Percentiles rank a stretch among this genome's conserved stretches.
phyloP scores from a whole-genome alignment of 768 basidiomycete genomes.

The Auriculariales sp. region DNA sequence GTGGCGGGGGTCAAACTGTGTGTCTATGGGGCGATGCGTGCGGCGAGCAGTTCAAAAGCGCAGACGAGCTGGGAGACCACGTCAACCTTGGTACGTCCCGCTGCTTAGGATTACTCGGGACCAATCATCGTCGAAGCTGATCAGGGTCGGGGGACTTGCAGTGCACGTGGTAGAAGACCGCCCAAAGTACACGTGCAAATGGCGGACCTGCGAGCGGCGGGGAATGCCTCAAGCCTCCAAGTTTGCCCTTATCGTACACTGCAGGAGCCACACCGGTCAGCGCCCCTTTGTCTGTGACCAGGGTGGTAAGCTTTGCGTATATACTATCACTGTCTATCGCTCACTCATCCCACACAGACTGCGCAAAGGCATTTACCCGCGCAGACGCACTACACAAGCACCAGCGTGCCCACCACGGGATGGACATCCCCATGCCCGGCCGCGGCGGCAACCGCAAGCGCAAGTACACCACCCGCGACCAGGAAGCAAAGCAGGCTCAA shows the following conservation, averaged over 20 bases:
- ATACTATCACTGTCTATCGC: not conserved
- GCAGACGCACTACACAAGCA: constrained; percentile 57
- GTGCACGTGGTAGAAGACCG: not conserved
- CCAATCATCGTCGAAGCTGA: too few species aligned
- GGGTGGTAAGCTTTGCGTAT: constrained; percentile 41
- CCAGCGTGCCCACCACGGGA: constrained; percentile 76
- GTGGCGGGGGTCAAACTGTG: not conserved
- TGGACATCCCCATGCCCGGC: constrained; percentile 56
- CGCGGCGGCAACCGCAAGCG: constrained; percentile 59
- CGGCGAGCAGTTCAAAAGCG: not conserved
- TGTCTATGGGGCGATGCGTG: not conserved
- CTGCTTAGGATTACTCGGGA: too few species aligned
- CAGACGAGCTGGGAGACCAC: not conserved
- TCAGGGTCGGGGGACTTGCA: not conserved
- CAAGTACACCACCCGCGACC: too few species aligned
- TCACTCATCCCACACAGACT: constrained; percentile 37
- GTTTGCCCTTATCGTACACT: constrained; percentile 81
- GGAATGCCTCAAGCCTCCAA: constrained; percentile 78
- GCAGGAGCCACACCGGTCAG: constrained; percentile 87
- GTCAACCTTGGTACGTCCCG: not conserved
- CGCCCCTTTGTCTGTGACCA: constrained; percentile 77
- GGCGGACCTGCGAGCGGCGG: constrained; percentile 65
- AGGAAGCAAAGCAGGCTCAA: not conserved
- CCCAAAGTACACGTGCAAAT: constrained; percentile 75
- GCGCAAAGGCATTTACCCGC: constrained; percentile 89